These are phyloP conservation scores for Apiospora phragmitis DNA, from an alignment of 2,329 filamentous ascomycete species.

Conservation along the genomic window DNA sequence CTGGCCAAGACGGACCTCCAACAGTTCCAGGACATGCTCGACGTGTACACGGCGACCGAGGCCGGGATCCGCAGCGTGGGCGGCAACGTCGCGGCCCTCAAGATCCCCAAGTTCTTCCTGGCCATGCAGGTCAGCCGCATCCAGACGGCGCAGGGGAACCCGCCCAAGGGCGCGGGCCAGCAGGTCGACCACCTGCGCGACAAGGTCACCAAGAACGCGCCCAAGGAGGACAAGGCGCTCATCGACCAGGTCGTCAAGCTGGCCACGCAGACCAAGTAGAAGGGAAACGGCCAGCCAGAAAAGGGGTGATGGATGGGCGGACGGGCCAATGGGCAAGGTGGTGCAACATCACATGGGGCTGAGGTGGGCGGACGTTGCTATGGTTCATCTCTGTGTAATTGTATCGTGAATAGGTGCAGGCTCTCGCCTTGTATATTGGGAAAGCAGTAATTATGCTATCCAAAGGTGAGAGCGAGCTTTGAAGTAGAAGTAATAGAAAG, in stretches of 20 bases:
- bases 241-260: constrained; percentile 47
- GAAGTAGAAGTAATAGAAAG: not conserved
- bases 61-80: constrained; percentile 55
- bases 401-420: not conserved
- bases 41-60: constrained; percentile 60
- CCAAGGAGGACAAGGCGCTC: constrained; percentile 47
- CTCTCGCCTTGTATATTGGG: not conserved
- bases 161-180: constrained; percentile 47
- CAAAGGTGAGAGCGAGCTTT: not conserved
- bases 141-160: constrained; percentile 57
- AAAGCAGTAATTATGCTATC: not conserved
- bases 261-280: constrained; percentile 17
- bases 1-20: constrained; percentile 50
- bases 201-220: constrained; percentile 58
- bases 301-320: not conserved
- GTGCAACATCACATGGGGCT: not conserved
- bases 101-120: constrained; percentile 64
- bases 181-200: constrained; percentile 57
- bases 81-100: constrained; percentile 52
- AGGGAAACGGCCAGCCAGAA: not conserved
- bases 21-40: constrained; percentile 52
- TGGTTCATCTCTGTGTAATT: not conserved
- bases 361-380: no score
- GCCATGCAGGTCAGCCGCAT: constrained; percentile 60
- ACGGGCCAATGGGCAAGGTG: not conserved